These are phyloP conservation scores for Chlamydomonas sp. DNA, from an alignment of 139 green algal species.

Conservation along the genomic window DNA sequence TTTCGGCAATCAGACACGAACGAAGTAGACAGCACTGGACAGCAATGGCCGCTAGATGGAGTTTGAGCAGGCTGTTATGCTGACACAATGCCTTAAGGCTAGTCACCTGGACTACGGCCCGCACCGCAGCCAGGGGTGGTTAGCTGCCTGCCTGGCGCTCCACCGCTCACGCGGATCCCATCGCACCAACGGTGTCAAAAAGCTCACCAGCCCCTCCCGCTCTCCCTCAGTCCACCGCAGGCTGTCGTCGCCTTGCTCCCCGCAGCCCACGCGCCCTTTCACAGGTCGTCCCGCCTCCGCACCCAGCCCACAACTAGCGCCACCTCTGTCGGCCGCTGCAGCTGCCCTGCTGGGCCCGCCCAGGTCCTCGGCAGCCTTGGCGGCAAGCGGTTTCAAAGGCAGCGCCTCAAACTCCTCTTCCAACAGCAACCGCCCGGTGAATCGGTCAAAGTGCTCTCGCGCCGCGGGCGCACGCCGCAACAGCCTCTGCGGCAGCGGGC, in stretches of 20 bases:
- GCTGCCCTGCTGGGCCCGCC: neutral
- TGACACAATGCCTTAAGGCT: too few relatives aligned
- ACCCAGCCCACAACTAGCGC: neutral
- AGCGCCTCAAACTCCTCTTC: neutral
- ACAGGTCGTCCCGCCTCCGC: neutral
- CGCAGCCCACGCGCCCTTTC: neutral
- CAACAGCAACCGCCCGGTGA: neutral
- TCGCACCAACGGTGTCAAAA: constrained; percentile 66
- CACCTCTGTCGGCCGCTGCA: neutral
- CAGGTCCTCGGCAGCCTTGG: neutral
- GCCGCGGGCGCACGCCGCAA: neutral
- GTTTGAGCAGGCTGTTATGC: too few relatives aligned
- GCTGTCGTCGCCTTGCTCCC: neutral
- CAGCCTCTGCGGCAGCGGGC: constrained; percentile 5
- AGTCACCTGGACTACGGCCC: too few relatives aligned
- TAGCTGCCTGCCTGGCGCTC: constrained; percentile 66
- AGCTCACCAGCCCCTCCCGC: constrained; percentile 60
- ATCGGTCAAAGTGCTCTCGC: neutral
- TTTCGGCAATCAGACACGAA: too few relatives aligned
- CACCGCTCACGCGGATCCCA: constrained; percentile 69
- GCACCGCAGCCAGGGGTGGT: constrained; percentile 78
- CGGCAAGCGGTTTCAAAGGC: neutral
- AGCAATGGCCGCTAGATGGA: too few relatives aligned
- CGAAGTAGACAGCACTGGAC: too few relatives aligned
- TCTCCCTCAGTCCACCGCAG: constrained; percentile 19